Conservation (phyloP, 2,329 filamentous ascomycete genomes). For the Exophiala mesophila region DNA sequence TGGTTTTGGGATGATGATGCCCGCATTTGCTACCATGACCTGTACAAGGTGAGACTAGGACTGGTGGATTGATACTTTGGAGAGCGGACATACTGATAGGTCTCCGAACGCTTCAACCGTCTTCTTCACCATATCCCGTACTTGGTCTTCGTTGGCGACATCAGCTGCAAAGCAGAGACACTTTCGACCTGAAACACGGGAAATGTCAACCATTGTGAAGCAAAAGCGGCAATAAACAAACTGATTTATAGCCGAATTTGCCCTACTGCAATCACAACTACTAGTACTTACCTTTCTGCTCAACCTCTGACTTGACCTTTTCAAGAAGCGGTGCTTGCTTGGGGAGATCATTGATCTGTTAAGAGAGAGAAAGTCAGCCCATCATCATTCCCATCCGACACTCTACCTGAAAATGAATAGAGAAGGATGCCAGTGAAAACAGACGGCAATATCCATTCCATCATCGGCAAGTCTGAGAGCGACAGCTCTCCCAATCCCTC, state of each 20-base stretch:
- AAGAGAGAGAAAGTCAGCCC: too few relatives aligned
- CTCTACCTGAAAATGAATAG: too few relatives aligned
- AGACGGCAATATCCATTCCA: slow-evolving; percentile 38
- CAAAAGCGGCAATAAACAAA: background rate
- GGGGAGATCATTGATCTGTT: slow-evolving; percentile 31
- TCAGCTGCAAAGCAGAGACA: slow-evolving; percentile 4
- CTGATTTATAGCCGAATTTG: background rate
- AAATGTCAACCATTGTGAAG: slow-evolving; percentile 1
- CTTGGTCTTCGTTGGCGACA: slow-evolving; percentile 4
- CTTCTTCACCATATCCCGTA: slow-evolving; percentile 3
- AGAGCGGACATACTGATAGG: slow-evolving; percentile 2
- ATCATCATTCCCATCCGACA: too few relatives aligned
- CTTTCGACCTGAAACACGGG: slow-evolving; percentile 1
- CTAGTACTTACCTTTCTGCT: slow-evolving; percentile 4
- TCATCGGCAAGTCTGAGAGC: slow-evolving; percentile 34
- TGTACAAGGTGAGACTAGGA: slow-evolving; percentile 17
- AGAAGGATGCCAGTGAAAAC: too few relatives aligned
- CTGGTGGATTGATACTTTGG: background rate
- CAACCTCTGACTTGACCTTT: slow-evolving; percentile 2
- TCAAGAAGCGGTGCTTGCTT: slow-evolving; percentile 1
- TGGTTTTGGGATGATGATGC: slow-evolving; percentile 52
- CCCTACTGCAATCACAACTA: background rate
- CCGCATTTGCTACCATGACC: slow-evolving; percentile 57
- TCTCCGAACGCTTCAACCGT: slow-evolving; percentile 1
- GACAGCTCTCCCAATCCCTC: slow-evolving; percentile 36